Base-by-base conservation (phyloP, 768 basidiomycete genomes). In the Tricholoma matsutake region DNA sequence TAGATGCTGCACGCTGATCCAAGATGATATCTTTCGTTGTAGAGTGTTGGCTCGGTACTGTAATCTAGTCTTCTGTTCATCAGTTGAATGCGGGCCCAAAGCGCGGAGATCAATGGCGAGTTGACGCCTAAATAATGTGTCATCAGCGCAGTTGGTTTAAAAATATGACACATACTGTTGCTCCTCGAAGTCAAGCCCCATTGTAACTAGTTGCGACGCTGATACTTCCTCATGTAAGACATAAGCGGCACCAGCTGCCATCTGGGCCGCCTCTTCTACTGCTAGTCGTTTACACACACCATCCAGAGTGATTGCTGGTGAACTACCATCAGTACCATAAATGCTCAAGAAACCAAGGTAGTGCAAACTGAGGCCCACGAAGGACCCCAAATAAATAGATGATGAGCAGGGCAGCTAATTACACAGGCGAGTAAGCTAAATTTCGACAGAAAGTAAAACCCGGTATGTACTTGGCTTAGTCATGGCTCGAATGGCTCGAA, bases 181-280 rank as follows among this genome's bases (percentile, higher is more conserved):
- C 53, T 62, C 62, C 16, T 65, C 59, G 2, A 65, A 52, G 34
- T 65, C 59, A 9, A 65, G 56, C 4, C 59, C 64, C 34, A 51
- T 49, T 29, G 39, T 60, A 16, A 65, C 14, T 9, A 41, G 37
- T 18, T 43, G 55, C 20, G 31, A 45, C 25, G 29, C 45, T 34
- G 47, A 59, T 51, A 59, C 35, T 20, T 28, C 58, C 16, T 59
- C 45, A 41, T 59, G 58, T 3, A 59, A 29, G 9, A 59, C 18
- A 35, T 51, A 59, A n/a, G 45, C 34, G n/a, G 45, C 22, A 51
- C 62, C 59, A 14, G 41, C 39, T 25, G 54, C 34, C 28, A 28
- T 58, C 20, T 65, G 58, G 25, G 22, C 52, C 14, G 54, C 59
- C 13, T 65, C 62, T 34, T 65, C 57, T 32, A 55, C 41, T 0